Conservation (phyloP, 306 rosid genomes). For the Sindora glabra region DNA sequence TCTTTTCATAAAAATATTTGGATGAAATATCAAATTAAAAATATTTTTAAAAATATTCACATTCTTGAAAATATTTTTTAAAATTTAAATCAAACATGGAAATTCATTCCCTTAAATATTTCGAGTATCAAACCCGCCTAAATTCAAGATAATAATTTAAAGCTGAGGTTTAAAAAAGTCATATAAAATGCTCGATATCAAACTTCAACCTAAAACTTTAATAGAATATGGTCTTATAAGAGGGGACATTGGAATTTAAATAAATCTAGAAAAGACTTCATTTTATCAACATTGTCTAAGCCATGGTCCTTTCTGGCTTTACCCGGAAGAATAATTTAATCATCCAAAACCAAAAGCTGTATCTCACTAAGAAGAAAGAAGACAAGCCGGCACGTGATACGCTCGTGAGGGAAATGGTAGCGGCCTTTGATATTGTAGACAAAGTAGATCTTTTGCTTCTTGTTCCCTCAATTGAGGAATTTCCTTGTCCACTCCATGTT, state of each 20-base stretch:
- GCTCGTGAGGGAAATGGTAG: constrained; percentile 37
- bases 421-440: constrained; percentile 40
- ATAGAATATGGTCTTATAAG: constrained; percentile 8
- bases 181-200: constrained; percentile 3
- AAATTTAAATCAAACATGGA: too few species aligned
- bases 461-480: constrained; percentile 21
- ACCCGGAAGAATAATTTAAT: constrained; percentile 12
- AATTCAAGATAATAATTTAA: too few species aligned
- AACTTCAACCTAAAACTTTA: not conserved
- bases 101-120: too few species aligned
- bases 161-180: not conserved
- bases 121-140: too few species aligned
- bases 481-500: constrained; percentile 35
- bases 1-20: too few species aligned
- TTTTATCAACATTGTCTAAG: constrained; percentile 21
- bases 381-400: constrained; percentile 47
- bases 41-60: too few species aligned
- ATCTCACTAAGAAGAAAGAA: constrained; percentile 32
- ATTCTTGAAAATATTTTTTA: too few species aligned
- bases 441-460: constrained; percentile 30
- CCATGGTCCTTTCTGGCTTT: constrained; percentile 27
- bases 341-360: constrained; percentile 23
- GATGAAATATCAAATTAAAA: too few species aligned
- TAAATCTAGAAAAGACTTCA: constrained; percentile 4
- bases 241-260: constrained; percentile 24